These are phyloP conservation scores for Pisolithus thermaeus DNA, from an alignment of 1,284 basidiomycete genomes.

Conservation along the genomic window DNA sequence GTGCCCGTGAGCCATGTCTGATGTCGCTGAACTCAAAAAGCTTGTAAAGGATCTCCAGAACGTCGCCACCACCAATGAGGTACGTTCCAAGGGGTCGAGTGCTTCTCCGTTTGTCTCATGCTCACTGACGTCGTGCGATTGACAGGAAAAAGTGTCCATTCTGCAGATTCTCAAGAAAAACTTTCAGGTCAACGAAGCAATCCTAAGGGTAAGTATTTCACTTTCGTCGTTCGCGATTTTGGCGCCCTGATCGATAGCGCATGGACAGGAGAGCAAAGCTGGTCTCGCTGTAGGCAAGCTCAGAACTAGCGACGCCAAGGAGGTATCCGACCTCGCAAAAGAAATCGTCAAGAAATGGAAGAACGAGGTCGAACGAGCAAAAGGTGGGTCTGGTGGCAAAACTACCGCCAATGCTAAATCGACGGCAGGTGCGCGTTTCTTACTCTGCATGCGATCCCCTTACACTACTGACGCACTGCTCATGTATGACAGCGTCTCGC, in stretches of 20 bases:
- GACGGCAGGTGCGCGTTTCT: slow-evolving; percentile 26
- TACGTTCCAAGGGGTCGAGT: slow-evolving; percentile 42
- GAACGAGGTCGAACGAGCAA: slow-evolving; percentile 76
- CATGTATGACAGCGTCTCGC: slow-evolving; percentile 11
- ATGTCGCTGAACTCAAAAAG: slow-evolving; percentile 63
- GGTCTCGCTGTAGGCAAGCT: slow-evolving; percentile 92
- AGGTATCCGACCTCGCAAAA: slow-evolving; percentile 81
- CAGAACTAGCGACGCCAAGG: slow-evolving; percentile 65
- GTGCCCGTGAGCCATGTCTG: slow-evolving; percentile 27
- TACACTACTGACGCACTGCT: slow-evolving; percentile 2
- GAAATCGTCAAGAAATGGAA: slow-evolving; percentile 94
- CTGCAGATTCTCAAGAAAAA: slow-evolving; percentile 74
- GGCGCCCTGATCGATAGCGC: neutral
- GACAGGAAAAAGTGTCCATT: slow-evolving; percentile 68
- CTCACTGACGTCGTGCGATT: slow-evolving; percentile 26
- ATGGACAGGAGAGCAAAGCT: slow-evolving; percentile 76
- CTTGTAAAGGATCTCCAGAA: slow-evolving; percentile 74
- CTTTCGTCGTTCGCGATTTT: slow-evolving; percentile 9
- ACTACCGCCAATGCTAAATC: slow-evolving; percentile 15
- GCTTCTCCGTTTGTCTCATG: slow-evolving; percentile 32
- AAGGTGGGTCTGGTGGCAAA: slow-evolving; percentile 37
- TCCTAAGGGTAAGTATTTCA: slow-evolving; percentile 72
- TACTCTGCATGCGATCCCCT: neutral
- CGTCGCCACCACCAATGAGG: slow-evolving; percentile 53
- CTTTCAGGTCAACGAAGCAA: slow-evolving; percentile 77